Conservation (phyloP, 2,329 filamentous ascomycete genomes). For the Phaeosphaeria sp. region DNA sequence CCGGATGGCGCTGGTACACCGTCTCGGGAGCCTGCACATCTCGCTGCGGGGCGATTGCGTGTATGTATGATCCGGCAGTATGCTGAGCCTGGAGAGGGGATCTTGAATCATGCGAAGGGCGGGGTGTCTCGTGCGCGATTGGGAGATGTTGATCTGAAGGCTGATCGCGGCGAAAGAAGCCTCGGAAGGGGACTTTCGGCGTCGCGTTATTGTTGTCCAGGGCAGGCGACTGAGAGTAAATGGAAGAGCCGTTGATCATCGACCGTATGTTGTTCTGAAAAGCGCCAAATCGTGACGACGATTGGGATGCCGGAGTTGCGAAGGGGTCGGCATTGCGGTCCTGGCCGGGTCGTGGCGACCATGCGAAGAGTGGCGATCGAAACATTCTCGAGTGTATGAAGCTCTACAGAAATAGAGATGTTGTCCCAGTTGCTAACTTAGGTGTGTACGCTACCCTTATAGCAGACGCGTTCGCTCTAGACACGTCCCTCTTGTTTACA, state of each 20-base stretch:
- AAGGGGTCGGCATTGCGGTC: conserved; percentile 31
- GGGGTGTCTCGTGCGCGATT: conserved; percentile 25
- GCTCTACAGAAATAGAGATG: conserved; percentile 16
- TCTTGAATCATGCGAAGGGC: conserved; percentile 34
- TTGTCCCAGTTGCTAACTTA: conserved; percentile 18
- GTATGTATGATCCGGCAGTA: conserved; percentile 45
- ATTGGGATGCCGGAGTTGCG: conserved; percentile 26
- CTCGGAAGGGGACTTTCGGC: conserved; percentile 43
- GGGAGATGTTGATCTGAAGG: conserved; percentile 31
- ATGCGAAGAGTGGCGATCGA: conserved; percentile 38
- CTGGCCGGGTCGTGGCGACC: conserved; percentile 38
- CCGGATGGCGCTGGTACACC: conserved; percentile 40
- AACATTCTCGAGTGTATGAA: conserved; percentile 31
- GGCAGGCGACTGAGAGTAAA: conserved; percentile 45
- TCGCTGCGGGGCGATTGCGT: conserved; percentile 34
- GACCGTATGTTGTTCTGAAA: conserved; percentile 33
- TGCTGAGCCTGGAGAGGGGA: conserved; percentile 43
- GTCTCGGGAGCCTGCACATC: conserved; percentile 27
- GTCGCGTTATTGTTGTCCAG: conserved; percentile 35
- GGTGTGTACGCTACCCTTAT: conserved; percentile 33
- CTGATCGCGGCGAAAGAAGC: conserved; percentile 39
- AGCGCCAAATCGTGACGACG: conserved; percentile 26
- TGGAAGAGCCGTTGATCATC: conserved; percentile 45
- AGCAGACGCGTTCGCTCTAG: conserved; percentile 27
- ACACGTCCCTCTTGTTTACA: conserved; percentile 32